Evolutionary conservation across 2,329 filamentous ascomycete genomes (phyloP), one percentile per base, ranked within the genome.

Genomic region (Aspergillus candidus): DNA sequence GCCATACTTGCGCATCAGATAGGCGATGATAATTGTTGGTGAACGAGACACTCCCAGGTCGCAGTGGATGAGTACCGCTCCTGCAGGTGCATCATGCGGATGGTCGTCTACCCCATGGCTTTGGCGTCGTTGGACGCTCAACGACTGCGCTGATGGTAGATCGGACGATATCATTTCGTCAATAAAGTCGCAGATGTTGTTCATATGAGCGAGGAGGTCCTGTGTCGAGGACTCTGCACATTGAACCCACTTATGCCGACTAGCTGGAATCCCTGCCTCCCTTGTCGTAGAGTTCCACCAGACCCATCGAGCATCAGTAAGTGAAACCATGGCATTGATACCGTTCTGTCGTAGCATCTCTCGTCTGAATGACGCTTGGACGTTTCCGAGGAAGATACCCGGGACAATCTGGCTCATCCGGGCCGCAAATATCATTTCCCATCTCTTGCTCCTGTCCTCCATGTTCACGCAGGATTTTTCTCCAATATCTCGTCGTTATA

Each of bases 161-260:
- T 32, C 33, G 15, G 50, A 47, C 6, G 46, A 53, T 43, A 50
- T 49, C 50, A 56, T 54, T 34, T 52, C 37, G 27, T 57, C 57
- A 31, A 60, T 55, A 7, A 58, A 60, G 40, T 59, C 53, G 42
- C 56, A 59, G 29, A 54, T 54, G 33, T 55, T 43, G 11, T 44
- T 53, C 55, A 59, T 55, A 47, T 59, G 31, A 27, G 15, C 44
- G 4, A 61, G 54, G 34, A 60, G 56, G 43, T 59, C 55, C 40
- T 61, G 57, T 0, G 57, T 61, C 14, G 52, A 57, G 11, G 55
- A 58, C 35, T 61, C 57, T n/a, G 31, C 51, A 50, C 57, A 59
- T 41, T 59, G 43, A 44, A 61, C 38, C 53, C 49, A 60, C 55
- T 52, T 56, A 33, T 61, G 57, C 41, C 48, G 51, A 46, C 53